Conservation (phyloP, 805 yeast species). For the Schwanniomyces pseudopolymorphus region DNA sequence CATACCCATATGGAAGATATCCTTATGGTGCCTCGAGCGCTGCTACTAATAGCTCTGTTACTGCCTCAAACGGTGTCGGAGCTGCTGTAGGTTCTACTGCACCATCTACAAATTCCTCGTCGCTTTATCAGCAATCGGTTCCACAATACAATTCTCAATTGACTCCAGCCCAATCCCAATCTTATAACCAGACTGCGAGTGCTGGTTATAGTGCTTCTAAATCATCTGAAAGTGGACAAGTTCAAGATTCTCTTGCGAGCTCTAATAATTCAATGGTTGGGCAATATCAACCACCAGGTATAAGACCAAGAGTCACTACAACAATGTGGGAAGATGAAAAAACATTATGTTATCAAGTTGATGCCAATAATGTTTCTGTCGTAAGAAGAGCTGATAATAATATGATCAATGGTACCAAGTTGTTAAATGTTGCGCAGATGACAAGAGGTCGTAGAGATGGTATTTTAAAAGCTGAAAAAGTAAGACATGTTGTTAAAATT, state of each 20-base stretch:
- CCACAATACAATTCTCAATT: conserved; percentile 21
- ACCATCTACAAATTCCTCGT: conserved; percentile 16
- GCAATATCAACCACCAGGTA: conserved; percentile 46
- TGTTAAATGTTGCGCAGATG: conserved; percentile 82
- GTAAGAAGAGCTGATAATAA: conserved; percentile 83
- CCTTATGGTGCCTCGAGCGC: conserved; percentile 7
- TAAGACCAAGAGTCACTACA: conserved; percentile 69
- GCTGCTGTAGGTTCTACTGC: conserved; percentile 18
- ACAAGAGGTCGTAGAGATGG: conserved; percentile 88
- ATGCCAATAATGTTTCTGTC: conserved; percentile 76
- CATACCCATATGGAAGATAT: conserved; percentile 10
- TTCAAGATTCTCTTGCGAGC: conserved; percentile 18
- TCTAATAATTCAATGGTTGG: conserved; percentile 34
- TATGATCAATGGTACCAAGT: conserved; percentile 83
- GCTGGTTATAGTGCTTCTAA: conserved; percentile 12
- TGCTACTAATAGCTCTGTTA: conserved; percentile 17
- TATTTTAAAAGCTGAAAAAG: conserved; percentile 71
- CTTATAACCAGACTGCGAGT: conserved; percentile 16
- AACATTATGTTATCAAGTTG: conserved; percentile 82
- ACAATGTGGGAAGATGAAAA: conserved; percentile 92
- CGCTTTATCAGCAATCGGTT: conserved; percentile 19
- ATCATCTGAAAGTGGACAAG: conserved; percentile 9
- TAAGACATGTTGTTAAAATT: conserved; percentile 77
- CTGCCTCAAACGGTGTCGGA: conserved; percentile 9
- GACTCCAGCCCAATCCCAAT: conserved; percentile 26